Base-by-base conservation (phyloP, 768 basidiomycete genomes). In the Psilocybe cubensis region DNA sequence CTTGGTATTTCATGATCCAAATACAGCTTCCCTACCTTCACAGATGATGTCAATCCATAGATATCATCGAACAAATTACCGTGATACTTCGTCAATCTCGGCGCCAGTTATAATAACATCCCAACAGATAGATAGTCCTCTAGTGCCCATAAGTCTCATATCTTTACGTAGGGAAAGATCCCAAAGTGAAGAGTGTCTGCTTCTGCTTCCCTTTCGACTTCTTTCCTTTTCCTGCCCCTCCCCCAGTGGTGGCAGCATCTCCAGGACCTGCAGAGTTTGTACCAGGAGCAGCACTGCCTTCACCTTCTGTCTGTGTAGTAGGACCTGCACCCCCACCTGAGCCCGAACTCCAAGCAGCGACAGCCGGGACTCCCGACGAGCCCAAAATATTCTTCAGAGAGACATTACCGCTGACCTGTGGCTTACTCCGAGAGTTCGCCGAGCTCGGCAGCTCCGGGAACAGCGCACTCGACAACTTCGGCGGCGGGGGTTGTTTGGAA, bases 161-260 rank as follows among this genome's bases (percentile, higher is more conserved):
- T 9, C 44, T 46, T 46, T 48, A 48, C 25, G 46, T 48, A 8
- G 80, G 78, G 71, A 81, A 79, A 4, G 79, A 70, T n/a, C 82
- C 81, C 55, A 82, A 69, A 10, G 79, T 92, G 65, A 94, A 94
- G 61, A 95, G 70, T 8, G 85, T 93, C 78, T 94, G 90, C 74
- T 94, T 94, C 69, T 86, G 84, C 71, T 93, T 92, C 1, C 85
- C 86, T 67, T 93, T 94, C 0, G 83, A 82, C 72, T 91, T 93
- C 79, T 85, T 91, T 29, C 83, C 84, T 63, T 84, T 88, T 52
- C 35, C 45, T 53, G n/a, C n/a, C n/a, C n/a, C n/a, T n/a, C n/a
- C n/a, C n/a, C 56, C 29, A 57, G 25, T 54, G 21, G 44, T 38
- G 33, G 18, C 33, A 29, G 60, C 41, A 18, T 48, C 65, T 29